Evolutionary conservation across 805 yeast genomes (phyloP), one percentile per base, ranked within the genome.

Genomic region (Kuraishia piskuri): DNA sequence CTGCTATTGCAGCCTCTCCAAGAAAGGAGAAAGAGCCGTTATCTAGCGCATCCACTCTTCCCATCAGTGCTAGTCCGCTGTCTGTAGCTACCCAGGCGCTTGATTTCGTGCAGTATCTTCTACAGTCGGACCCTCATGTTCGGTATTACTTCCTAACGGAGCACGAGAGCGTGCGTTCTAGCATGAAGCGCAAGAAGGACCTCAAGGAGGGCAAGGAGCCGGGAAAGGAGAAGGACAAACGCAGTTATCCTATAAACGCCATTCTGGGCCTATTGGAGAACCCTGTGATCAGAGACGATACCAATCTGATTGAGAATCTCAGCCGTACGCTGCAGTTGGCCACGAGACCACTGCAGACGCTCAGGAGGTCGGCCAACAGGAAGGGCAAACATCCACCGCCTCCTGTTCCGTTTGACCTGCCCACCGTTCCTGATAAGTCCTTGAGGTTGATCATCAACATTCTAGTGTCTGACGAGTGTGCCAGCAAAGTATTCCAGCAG

Each of bases 401-500:
- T 5, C 40, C 40, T 31, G 40, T 31, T 31, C 40, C 40, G 3
- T 60, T 69, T 47, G 74, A 74, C 31, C 70, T 86, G 1, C 95
- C 96, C 2, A 67, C 69, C 46, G 80, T 91, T 58, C 84, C 88
- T 0, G 82, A 79, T 46, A 68, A 73, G 21, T 84, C 84, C 57
- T 72, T 89, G 61, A 77, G 80, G 50, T 77, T 76, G 56, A 73
- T 90, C 31, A 84, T 88, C 17, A 76, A 82, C 22, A 82, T 88
- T 31, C 73, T 91, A 52, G 80, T 85, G 3, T 80, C 92, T 0
- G 89, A 88, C 62, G 96, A 91, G 53, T 90, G 97, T 63, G 83
- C 91, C 37, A 84, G 88, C 57, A 79, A 85, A 47, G 88, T 95
- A 0, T 90, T 91, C 70, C 90, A 90, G 61, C 88, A 90, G 63